Evolutionary conservation across 768 basidiomycete species (phyloP), one percentile per base, ranked within the genome.

Genomic region (Russula dissimulans): DNA sequence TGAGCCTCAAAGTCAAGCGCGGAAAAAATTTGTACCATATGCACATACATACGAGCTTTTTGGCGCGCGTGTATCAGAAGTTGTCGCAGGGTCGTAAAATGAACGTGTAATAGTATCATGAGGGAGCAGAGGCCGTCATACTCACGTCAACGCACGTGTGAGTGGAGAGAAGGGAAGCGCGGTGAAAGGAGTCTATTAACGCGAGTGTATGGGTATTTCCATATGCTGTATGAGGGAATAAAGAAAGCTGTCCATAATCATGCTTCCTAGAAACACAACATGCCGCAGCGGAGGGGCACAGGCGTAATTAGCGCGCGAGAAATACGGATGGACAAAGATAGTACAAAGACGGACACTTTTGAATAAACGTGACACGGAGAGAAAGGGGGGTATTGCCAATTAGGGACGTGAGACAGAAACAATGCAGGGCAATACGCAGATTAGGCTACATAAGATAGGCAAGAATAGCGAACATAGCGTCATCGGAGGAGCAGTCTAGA

Each of bases 391-490:
- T 62, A 61, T 62, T 62, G 60, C 51, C 41, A 61, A 56, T 53
- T 56, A 55, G 45, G 61, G 53, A 56, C 45, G 50, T 62, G 59
- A 32, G 62, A 47, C 54, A 47, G n/a, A 42, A 43, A 54, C 59
- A 54, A 55, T 60, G 61, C 53, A 48, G 18, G 29, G 56, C 53
- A 53, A 54, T 60, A 55, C 38, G 36, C 57, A 61, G 54, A 56
- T 61, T 61, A 61, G 49, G 62, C 49, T 63, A 61, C 62, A 63
- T 61, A 61, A 62, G 62, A 64, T 64, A 64, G 45, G 62, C 62
- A 64, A 64, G 59, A 64, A 64, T 64, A 61, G 59, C 62, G 60
- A 64, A 54, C 61, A 64, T 64, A 61, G 59, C 62, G 60, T 64
- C 60, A 64, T 64, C 17, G 26, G 17, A 55, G 43, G 32, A 32